Evolutionary conservation across 352 stramenopile genomes (phyloP).

Genomic region (Globisporangium ultimum): DNA sequence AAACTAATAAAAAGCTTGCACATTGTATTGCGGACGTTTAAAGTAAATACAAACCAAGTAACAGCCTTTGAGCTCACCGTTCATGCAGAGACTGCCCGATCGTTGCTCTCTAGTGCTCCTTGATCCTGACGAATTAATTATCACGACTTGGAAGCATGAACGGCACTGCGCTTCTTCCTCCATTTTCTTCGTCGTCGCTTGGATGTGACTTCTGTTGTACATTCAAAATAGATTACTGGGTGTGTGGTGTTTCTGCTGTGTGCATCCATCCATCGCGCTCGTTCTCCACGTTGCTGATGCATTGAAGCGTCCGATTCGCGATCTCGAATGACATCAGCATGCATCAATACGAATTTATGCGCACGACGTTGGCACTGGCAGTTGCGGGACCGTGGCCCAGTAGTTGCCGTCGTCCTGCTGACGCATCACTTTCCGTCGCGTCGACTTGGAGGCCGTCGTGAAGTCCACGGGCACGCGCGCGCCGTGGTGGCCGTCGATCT

Average conservation of each 20-base stretch:
- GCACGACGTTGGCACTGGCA: constrained; percentile 37
- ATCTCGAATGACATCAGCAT: not conserved
- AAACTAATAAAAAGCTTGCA: not conserved
- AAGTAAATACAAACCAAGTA: constrained; percentile 2
- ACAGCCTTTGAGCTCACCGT: not conserved
- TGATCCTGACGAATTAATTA: not conserved
- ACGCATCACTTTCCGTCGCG: constrained; percentile 42
- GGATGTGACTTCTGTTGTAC: not conserved
- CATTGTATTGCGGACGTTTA: not conserved
- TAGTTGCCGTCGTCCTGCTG: constrained; percentile 51
- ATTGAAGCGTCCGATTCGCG: too few species aligned
- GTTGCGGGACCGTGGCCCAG: constrained; percentile 52
- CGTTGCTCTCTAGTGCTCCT: not conserved
- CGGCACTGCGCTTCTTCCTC: not conserved
- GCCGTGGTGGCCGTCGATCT: constrained; percentile 60
- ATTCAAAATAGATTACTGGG: not conserved
- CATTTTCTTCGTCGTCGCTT: not conserved
- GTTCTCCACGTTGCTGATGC: not conserved
- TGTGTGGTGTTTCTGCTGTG: not conserved
- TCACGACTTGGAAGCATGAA: not conserved
- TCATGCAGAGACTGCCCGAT: too few species aligned
- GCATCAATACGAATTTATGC: not conserved
- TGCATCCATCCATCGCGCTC: too few species aligned
- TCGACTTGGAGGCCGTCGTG: constrained; percentile 36
- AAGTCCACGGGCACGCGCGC: constrained; percentile 67